Conservation (phyloP, 139 green algal genomes). For the Mychonastes homosphaera region DNA sequence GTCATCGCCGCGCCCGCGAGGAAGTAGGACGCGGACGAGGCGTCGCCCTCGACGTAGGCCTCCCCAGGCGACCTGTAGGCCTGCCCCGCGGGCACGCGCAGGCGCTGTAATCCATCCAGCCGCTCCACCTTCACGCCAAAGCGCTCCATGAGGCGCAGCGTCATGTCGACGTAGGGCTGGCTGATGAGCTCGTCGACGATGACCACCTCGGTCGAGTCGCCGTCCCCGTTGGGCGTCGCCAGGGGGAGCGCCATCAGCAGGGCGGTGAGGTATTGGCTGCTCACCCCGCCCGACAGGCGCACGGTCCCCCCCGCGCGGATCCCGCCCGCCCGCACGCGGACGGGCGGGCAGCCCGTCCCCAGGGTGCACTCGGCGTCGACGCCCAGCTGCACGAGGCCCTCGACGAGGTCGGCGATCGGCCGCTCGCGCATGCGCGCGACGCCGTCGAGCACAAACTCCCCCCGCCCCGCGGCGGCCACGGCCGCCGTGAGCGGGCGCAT, state of each 20-base stretch:
- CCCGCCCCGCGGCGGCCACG: constrained; percentile 84
- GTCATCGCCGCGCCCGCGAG: constrained; percentile 90
- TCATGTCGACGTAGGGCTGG: constrained; percentile 98
- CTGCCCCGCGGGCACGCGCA: constrained; percentile 44
- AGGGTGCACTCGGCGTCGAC: constrained; percentile 83
- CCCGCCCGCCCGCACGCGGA: constrained; percentile 69
- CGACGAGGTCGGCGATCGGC: constrained; percentile 84
- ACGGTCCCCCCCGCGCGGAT: constrained; percentile 81
- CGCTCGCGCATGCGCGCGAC: constrained; percentile 88
- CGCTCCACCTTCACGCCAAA: constrained; percentile 75
- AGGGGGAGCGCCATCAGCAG: constrained; percentile 94
- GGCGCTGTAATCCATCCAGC: constrained; percentile 68
- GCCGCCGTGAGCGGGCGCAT: constrained; percentile 96
- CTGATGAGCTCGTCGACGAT: constrained; percentile 89
- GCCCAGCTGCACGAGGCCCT: constrained; percentile 87
- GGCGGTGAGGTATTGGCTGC: constrained; percentile 92
- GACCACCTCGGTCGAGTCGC: constrained; percentile 53
- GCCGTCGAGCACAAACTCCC: constrained; percentile 81
- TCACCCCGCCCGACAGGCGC: constrained; percentile 57
- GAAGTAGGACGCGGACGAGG: constrained; percentile 92
- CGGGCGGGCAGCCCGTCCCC: constrained; percentile 92
- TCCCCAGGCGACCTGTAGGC: constrained; percentile 79
- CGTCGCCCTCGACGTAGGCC: constrained; percentile 94
- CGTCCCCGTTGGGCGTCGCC: constrained; percentile 46
- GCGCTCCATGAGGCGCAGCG: constrained; percentile 91